phyloP scores from a whole-genome alignment of 192 early-diverging fungal species.

The Umbelopsis sp. region DNA sequence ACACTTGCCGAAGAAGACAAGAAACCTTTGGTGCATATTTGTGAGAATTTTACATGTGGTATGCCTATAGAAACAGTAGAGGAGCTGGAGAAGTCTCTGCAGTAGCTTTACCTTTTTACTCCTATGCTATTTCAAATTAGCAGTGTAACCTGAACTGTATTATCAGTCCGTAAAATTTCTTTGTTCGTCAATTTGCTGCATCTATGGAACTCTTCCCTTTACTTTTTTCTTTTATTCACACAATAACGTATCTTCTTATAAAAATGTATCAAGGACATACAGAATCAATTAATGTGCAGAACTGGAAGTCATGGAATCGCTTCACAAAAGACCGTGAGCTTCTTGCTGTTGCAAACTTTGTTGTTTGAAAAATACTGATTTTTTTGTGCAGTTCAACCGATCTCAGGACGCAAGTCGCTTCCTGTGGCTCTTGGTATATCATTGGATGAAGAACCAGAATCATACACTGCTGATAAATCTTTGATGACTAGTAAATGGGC shows the following conservation, averaged over 20 bases:
- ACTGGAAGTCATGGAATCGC: neutral
- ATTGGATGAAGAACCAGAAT: neutral
- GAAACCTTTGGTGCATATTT: slow-evolving; percentile 43
- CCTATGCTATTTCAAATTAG: no score
- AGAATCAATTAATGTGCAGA: no score
- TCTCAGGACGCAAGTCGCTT: neutral
- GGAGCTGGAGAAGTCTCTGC: slow-evolving; percentile 27
- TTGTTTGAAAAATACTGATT: neutral
- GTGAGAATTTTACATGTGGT: slow-evolving; percentile 58
- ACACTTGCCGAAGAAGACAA: slow-evolving; percentile 18
- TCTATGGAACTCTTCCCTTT: no score
- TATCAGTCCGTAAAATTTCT: no score
- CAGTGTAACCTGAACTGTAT: no score
- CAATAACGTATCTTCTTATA: no score
- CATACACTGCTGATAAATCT: neutral
- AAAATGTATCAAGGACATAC: no score
- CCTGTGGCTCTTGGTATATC: neutral
- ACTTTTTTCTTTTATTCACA: no score
- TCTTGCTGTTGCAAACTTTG: no score
- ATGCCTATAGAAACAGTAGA: slow-evolving; percentile 44
- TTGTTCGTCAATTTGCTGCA: no score
- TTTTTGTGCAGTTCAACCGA: neutral
- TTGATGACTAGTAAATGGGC: slow-evolving; percentile 3
- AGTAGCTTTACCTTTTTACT: neutral
- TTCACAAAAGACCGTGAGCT: neutral